phyloP scores from a whole-genome alignment of 306 rosid genomes.

The Pueraria montana region DNA sequence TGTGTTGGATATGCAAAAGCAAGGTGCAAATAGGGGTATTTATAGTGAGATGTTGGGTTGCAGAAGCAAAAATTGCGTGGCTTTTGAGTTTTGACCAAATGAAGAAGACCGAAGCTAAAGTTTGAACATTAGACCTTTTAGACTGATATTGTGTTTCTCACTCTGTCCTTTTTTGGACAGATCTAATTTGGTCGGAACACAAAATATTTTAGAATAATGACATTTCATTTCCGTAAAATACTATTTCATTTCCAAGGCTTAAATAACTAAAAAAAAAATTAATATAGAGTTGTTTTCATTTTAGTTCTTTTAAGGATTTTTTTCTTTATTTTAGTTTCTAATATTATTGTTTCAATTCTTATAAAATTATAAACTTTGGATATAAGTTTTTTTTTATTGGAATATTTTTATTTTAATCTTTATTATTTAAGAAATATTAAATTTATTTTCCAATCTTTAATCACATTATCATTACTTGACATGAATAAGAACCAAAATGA shows the following conservation, averaged over 20 bases:
- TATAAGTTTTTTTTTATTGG: no score
- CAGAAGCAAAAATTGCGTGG: slow-evolving; percentile 47
- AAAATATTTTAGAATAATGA: neutral
- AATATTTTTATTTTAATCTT: no score
- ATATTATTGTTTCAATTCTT: no score
- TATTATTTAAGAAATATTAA: no score
- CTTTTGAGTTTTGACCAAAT: slow-evolving; percentile 43
- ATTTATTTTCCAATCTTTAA: no score
- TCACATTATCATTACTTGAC: neutral
- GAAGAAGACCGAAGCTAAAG: neutral
- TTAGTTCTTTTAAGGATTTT: no score
- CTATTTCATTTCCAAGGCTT: neutral
- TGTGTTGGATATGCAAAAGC: slow-evolving; percentile 34
- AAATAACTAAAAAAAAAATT: no score
- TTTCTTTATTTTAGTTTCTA: no score
- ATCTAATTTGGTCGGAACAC: slow-evolving; percentile 39
- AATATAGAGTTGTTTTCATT: no score
- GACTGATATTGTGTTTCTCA: slow-evolving; percentile 16
- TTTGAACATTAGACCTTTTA: slow-evolving; percentile 49
- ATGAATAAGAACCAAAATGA: neutral
- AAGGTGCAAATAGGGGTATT: slow-evolving; percentile 44
- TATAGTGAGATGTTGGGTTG: slow-evolving; percentile 44
- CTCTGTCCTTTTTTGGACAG: neutral
- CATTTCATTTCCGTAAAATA: neutral
- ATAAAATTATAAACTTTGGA: no score